A percentile compares a stretch with the other conserved stretches of the same genome.
phyloP scores from a whole-genome alignment of 805 yeast species.

The Yamadazyma phyllophila region DNA sequence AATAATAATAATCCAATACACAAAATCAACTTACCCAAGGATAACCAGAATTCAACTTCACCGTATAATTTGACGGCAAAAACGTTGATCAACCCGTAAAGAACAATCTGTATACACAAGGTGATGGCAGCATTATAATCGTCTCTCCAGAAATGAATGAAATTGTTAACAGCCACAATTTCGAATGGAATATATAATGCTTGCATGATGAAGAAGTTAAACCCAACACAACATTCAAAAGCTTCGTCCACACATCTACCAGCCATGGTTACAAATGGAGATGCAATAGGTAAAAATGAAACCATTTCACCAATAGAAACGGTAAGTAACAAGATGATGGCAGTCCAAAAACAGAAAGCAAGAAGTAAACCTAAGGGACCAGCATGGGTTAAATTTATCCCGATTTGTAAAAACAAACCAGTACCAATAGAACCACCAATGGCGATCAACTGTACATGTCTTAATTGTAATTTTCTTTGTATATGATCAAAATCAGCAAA shows the following conservation, averaged over 20 bases:
- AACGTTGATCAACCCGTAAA: constrained; percentile 42
- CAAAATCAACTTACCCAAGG: constrained; percentile 37
- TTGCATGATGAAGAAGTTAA: constrained; percentile 26
- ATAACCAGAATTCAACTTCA: constrained; percentile 48
- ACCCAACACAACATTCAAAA: constrained; percentile 36
- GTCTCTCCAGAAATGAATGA: constrained; percentile 52
- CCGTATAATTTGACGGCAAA: constrained; percentile 51
- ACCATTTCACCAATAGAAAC: constrained; percentile 42
- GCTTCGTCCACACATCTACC: constrained; percentile 38
- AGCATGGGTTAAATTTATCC: constrained; percentile 22
- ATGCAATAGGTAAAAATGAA: constrained; percentile 34
- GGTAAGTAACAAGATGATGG: constrained; percentile 32
- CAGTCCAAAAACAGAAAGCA: constrained; percentile 34
- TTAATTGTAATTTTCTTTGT: constrained; percentile 13
- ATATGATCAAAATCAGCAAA: background rate
- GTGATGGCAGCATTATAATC: constrained; percentile 50
- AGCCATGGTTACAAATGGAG: constrained; percentile 39
- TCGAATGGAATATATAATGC: constrained; percentile 46
- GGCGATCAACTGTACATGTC: constrained; percentile 18
- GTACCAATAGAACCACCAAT: constrained; percentile 21
- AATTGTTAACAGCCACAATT: constrained; percentile 49
- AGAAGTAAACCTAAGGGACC: constrained; percentile 38
- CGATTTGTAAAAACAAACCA: constrained; percentile 15
- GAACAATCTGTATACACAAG: constrained; percentile 39
- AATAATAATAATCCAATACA: constrained; percentile 39